Percentiles rank a stretch among this genome's conserved stretches.
Evolutionary conservation across 306 rosid genomes (phyloP).

Genomic region (Boehmeria nivea): DNA sequence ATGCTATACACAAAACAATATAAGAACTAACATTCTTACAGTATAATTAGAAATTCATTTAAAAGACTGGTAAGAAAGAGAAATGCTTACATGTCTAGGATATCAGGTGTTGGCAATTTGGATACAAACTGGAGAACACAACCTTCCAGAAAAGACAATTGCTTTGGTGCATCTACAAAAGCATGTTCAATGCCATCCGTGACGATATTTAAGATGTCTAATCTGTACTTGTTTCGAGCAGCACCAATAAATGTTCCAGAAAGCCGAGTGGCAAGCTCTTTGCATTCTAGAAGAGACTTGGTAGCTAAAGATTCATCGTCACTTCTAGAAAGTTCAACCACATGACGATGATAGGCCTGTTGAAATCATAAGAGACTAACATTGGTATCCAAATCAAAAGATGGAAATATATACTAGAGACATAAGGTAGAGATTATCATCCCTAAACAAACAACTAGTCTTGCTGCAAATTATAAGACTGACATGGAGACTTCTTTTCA

Average conservation of each 20-base stretch:
- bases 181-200: conserved; percentile 78
- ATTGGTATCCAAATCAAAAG: background rate
- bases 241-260: conserved; percentile 79
- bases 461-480: too few species aligned
- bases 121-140: conserved; percentile 67
- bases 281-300: conserved; percentile 57
- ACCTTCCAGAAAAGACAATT: conserved; percentile 68
- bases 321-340: conserved; percentile 38
- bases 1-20: conserved; percentile 38
- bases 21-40: conserved; percentile 7
- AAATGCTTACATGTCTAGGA: conserved; percentile 62
- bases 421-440: background rate
- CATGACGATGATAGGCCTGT: conserved; percentile 65
- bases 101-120: conserved; percentile 73
- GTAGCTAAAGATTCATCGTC: conserved; percentile 45
- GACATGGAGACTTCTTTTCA: background rate
- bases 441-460: too few species aligned
- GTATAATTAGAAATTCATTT: conserved; percentile 11
- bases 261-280: conserved; percentile 75
- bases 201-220: conserved; percentile 67
- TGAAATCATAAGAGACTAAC: conserved; percentile 1
- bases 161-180: conserved; percentile 72
- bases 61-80: conserved; percentile 19
- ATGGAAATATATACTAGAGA: background rate
- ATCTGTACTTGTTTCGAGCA: conserved; percentile 69